phyloP scores from a whole-genome alignment of 2,329 filamentous ascomycete genomes.

The Hortaea sp. region DNA sequence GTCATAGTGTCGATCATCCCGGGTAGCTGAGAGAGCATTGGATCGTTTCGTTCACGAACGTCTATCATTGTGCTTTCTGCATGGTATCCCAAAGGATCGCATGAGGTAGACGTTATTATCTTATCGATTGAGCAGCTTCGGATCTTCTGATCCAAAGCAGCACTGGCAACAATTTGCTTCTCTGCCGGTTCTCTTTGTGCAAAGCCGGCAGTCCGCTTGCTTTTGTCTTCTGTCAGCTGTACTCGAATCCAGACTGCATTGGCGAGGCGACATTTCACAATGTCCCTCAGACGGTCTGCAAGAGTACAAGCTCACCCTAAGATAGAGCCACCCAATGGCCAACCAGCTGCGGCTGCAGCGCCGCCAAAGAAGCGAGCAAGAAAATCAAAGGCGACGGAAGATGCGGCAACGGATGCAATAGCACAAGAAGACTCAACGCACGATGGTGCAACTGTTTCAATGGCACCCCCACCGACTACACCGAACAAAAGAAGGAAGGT shows the following conservation, averaged over 20 bases:
- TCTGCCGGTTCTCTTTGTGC: too few relatives aligned
- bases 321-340: constrained; percentile 2
- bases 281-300: constrained; percentile 45
- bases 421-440: constrained; percentile 5
- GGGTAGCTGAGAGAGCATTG: too few relatives aligned
- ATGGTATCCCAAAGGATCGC: too few relatives aligned
- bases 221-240: too few relatives aligned
- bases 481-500: constrained; percentile 21
- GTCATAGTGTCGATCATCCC: neutral
- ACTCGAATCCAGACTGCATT: too few relatives aligned
- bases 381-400: constrained; percentile 11
- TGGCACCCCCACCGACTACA: constrained; percentile 23
- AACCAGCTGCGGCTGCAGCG: constrained; percentile 3
- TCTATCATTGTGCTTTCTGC: too few relatives aligned
- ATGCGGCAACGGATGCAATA: constrained; percentile 8
- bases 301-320: constrained; percentile 27
- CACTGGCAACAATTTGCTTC: too few relatives aligned
- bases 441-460: constrained; percentile 10
- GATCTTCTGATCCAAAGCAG: too few relatives aligned
- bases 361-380: constrained; percentile 16
- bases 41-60: too few relatives aligned
- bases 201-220: too few relatives aligned
- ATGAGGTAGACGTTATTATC: too few relatives aligned
- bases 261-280: constrained; percentile 16
- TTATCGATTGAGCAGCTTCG: too few relatives aligned